Evolutionary conservation across 2,329 filamentous ascomycete species (phyloP).

Genomic region (Fusarium aywerte): DNA sequence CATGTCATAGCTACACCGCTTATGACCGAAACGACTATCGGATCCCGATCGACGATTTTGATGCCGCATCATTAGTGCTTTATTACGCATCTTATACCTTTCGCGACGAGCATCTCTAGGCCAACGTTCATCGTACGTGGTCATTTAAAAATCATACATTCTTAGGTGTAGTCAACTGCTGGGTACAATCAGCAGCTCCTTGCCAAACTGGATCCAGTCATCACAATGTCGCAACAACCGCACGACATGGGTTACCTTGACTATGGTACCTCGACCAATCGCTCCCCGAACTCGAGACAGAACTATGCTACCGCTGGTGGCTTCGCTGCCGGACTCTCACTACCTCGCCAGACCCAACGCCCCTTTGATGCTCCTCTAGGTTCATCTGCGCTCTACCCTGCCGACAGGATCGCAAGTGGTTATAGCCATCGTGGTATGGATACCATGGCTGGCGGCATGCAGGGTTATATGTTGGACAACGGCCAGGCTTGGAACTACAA

Average conservation of each 20-base stretch:
- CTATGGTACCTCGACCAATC: slow-evolving; percentile 68
- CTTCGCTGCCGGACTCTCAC: slow-evolving; percentile 61
- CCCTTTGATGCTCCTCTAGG: slow-evolving; percentile 79
- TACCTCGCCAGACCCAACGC: slow-evolving; percentile 69
- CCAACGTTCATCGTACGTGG: slow-evolving; percentile 14
- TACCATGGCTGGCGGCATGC: slow-evolving; percentile 56
- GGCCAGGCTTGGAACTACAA: slow-evolving; percentile 83
- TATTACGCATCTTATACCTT: slow-evolving; percentile 24
- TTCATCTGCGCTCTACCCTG: slow-evolving; percentile 73
- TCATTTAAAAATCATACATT: neutral
- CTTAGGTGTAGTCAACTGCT: slow-evolving; percentile 25
- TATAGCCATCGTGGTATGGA: slow-evolving; percentile 69
- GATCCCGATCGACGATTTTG: slow-evolving; percentile 38
- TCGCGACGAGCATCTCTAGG: slow-evolving; percentile 10
- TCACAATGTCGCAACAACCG: slow-evolving; percentile 59
- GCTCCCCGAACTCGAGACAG: slow-evolving; percentile 75
- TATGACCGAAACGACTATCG: slow-evolving; percentile 39
- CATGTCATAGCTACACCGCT: slow-evolving; percentile 35
- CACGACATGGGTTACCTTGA: slow-evolving; percentile 78
- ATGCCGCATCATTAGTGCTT: slow-evolving; percentile 37
- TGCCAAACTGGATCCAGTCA: slow-evolving; percentile 38
- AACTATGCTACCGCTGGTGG: slow-evolving; percentile 59
- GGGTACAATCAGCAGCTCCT: slow-evolving; percentile 39
- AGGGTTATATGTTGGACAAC: slow-evolving; percentile 70
- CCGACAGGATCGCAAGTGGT: slow-evolving; percentile 72